Conservation (phyloP, 2,329 filamentous ascomycete species). For the Fusarium brevicatenulatum region DNA sequence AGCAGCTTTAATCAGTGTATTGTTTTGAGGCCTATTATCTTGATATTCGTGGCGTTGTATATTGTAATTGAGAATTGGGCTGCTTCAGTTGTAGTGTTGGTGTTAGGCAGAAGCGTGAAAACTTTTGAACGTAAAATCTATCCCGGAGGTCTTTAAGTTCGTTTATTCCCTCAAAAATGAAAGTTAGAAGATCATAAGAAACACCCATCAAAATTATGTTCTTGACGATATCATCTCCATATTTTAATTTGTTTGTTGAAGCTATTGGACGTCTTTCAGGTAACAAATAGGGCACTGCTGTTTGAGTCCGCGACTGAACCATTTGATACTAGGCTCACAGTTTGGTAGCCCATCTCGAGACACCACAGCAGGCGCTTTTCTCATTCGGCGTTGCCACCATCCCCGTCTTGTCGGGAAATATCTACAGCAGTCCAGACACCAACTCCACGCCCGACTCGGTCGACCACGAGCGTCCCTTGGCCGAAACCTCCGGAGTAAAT, state of each 20-base stretch:
- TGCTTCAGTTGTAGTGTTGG: background rate
- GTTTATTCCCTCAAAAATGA: background rate
- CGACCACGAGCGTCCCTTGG: constrained; percentile 27
- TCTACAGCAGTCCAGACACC: constrained; percentile 39
- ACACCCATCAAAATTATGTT: background rate
- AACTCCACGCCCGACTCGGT: constrained; percentile 22
- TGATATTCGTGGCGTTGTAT: background rate
- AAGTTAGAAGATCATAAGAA: background rate
- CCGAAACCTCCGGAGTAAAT: constrained; percentile 28
- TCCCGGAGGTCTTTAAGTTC: background rate
- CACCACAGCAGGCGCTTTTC: background rate
- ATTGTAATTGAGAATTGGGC: background rate
- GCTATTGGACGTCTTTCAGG: background rate
- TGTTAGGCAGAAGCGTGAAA: no score
- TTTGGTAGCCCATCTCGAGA: background rate
- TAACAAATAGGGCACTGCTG: constrained; percentile 39
- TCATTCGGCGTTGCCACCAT: constrained; percentile 31
- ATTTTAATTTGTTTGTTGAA: no score
- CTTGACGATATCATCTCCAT: background rate
- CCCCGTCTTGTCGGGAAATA: constrained; percentile 35
- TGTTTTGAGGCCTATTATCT: background rate
- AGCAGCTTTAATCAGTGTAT: background rate
- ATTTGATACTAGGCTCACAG: constrained; percentile 18
- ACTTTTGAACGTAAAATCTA: background rate
- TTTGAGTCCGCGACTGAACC: constrained; percentile 27